These are phyloP conservation scores for Paecilomyces variotii DNA, from an alignment of 2,329 filamentous ascomycete genomes.

Conservation along the genomic window DNA sequence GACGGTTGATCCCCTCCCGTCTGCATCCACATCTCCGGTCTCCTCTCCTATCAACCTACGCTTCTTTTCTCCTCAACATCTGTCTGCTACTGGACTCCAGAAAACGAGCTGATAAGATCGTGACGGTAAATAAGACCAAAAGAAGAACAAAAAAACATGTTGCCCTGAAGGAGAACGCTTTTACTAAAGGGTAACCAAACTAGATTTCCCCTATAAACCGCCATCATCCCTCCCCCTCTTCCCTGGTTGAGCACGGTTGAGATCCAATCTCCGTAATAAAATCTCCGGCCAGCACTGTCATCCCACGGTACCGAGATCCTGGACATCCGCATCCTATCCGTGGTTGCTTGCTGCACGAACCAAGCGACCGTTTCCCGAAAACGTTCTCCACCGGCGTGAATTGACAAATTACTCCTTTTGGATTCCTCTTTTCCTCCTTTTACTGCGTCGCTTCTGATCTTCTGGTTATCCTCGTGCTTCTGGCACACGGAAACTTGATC, in stretches of 20 bases:
- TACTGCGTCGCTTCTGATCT: slow-evolving; percentile 10
- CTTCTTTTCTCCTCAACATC: slow-evolving; percentile 2
- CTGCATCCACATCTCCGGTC: slow-evolving; percentile 5
- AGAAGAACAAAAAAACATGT: background rate
- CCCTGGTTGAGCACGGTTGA: background rate
- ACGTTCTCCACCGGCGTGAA: slow-evolving; percentile 12
- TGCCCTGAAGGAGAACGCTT: no score
- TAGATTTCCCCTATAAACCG: background rate
- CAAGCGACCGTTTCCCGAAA: background rate
- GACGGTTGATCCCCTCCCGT: background rate
- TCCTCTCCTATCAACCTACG: slow-evolving; percentile 6
- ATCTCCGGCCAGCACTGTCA: background rate
- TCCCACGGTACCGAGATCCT: background rate
- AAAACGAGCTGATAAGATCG: background rate
- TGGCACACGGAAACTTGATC: background rate
- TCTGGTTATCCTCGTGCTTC: background rate
- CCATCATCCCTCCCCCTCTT: background rate
- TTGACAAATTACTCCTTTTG: slow-evolving; percentile 29
- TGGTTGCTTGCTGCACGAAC: background rate
- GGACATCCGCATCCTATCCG: background rate
- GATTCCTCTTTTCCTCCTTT: slow-evolving; percentile 11
- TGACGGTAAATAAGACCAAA: background rate
- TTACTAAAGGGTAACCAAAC: no score
- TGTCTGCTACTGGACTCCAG: background rate
- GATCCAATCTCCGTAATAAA: background rate